Conservation (phyloP, 352 stramenopile species). For the Pythium dissimile region DNA sequence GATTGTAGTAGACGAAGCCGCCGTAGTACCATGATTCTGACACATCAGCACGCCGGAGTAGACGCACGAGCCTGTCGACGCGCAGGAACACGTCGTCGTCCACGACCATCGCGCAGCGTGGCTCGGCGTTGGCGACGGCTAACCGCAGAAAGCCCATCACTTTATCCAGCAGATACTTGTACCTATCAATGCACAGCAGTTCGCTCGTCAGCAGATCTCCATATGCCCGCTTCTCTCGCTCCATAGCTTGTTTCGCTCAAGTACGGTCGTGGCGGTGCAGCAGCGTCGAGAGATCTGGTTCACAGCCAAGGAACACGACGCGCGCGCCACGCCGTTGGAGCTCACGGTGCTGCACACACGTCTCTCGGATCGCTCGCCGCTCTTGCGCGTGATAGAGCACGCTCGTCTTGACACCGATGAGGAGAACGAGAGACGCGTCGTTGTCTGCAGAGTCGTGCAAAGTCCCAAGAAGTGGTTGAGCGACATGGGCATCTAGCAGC, state of each 20-base stretch:
- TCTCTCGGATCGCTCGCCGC: conserved; percentile 25
- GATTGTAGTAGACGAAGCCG: conserved; percentile 22
- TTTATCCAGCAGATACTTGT: conserved; percentile 44
- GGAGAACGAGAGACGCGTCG: conserved; percentile 9
- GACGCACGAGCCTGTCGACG: not conserved
- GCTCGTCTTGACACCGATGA: conserved; percentile 51
- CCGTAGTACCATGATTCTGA: conserved; percentile 18
- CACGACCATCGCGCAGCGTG: conserved; percentile 30
- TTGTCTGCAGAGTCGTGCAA: too few species aligned
- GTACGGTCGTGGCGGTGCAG: not conserved
- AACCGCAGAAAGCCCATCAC: conserved; percentile 41
- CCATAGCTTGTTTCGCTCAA: not conserved
- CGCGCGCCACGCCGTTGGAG: conserved; percentile 7
- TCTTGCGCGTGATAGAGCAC: conserved; percentile 28
- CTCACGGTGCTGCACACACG: conserved; percentile 19
- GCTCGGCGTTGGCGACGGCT: not conserved
- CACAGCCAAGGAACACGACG: conserved; percentile 41
- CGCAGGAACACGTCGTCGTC: conserved; percentile 53
- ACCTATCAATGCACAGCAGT: conserved; percentile 45
- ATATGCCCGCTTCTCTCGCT: conserved; percentile 31
- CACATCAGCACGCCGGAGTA: not conserved
- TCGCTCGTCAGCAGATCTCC: conserved; percentile 49
- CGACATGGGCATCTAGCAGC: too few species aligned
- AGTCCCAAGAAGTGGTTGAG: too few species aligned
- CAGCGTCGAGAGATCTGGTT: conserved; percentile 4